These are phyloP conservation scores for Acanthamoeba lenticulata DNA, from an alignment of 208 protist genomes.

Conservation along the genomic window DNA sequence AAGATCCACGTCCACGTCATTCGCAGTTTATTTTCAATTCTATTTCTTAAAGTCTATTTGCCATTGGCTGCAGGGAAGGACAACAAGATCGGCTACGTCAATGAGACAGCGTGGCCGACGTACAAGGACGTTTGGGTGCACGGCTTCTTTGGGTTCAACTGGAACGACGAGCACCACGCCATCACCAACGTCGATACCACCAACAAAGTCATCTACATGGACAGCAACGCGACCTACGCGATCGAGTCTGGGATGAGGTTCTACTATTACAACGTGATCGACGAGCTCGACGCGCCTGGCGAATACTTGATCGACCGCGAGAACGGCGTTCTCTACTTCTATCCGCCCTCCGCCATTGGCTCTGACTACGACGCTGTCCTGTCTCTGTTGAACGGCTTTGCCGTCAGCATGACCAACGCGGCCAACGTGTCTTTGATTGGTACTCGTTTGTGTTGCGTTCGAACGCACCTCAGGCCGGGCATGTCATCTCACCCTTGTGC, in stretches of 20 bases:
- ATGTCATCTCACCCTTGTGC: no score
- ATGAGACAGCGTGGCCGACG: neutral
- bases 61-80: no score
- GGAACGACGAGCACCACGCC: neutral
- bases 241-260: neutral
- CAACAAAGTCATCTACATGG: neutral
- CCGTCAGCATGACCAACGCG: neutral
- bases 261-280: constrained; percentile 24
- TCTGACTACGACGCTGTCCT: constrained; percentile 14
- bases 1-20: no score
- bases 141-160: constrained; percentile 12
- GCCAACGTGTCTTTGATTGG: neutral
- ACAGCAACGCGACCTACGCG: neutral
- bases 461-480: no score
- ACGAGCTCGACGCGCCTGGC: neutral
- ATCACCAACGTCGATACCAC: neutral
- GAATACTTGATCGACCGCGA: constrained; percentile 13
- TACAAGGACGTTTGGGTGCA: constrained; percentile 46
- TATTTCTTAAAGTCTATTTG: no score
- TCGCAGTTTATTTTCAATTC: no score
- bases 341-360: neutral
- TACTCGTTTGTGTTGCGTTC: neutral
- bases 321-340: neutral
- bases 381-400: neutral
- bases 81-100: neutral